Percentiles rank a stretch among this genome's conserved stretches.
These are phyloP conservation scores for Mycena metata DNA, from an alignment of 768 basidiomycete species.

Conservation along the genomic window DNA sequence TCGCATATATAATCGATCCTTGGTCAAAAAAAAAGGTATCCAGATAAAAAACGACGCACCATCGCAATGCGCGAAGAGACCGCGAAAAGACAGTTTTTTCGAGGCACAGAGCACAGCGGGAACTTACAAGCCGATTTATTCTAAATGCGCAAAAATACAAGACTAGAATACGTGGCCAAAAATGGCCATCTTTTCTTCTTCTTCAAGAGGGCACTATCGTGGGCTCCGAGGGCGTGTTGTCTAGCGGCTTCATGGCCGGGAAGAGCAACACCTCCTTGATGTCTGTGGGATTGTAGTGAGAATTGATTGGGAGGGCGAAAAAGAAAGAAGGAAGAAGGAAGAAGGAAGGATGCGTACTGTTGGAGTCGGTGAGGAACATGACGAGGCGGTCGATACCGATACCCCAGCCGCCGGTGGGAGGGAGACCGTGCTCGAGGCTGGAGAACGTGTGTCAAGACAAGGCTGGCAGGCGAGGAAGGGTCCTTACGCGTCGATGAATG, in stretches of 20 bases:
- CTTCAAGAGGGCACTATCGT: constrained; percentile 33
- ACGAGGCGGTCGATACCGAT: constrained; percentile 95
- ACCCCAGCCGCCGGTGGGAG: constrained; percentile 98
- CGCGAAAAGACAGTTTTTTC: no score
- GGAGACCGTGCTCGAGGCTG: constrained; percentile 96
- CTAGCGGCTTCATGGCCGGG: constrained; percentile 96
- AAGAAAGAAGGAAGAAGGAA: constrained; percentile 23
- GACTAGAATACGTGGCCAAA: background rate
- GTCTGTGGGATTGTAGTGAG: no score
- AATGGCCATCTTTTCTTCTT: constrained; percentile 11
- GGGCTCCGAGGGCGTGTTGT: constrained; percentile 56
- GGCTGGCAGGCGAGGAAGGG: background rate
- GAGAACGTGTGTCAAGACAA: constrained; percentile 7
- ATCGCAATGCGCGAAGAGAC: no score
- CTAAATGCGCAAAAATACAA: background rate
- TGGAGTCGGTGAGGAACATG: constrained; percentile 99
- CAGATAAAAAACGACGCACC: no score
- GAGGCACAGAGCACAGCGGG: no score
- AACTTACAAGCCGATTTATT: background rate
- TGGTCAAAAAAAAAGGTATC: no score
- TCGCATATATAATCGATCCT: no score
- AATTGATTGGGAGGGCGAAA: no score
- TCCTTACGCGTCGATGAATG: constrained; percentile 92
- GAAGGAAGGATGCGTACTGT: constrained; percentile 67
- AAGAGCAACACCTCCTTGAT: constrained; percentile 98